Percentiles rank a stretch among this genome's conserved stretches.
Conservation (phyloP, 2,329 filamentous ascomycete genomes). For the Aspergillus cejpii region DNA sequence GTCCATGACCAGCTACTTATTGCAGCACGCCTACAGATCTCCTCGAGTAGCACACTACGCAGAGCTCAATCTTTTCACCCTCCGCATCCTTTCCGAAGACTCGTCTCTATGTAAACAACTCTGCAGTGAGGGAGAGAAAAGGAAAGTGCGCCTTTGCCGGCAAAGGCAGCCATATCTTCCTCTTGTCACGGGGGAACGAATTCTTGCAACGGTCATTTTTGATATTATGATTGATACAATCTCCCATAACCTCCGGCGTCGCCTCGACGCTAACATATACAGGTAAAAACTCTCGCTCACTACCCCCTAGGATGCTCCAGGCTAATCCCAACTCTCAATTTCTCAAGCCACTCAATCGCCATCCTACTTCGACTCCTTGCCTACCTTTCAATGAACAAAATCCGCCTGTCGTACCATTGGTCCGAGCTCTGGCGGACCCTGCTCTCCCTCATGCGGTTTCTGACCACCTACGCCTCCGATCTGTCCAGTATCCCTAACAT, state of each 20-base stretch:
- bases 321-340: not conserved
- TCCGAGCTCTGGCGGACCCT: constrained; percentile 87
- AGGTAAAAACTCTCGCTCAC: constrained; percentile 40
- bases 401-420: constrained; percentile 85
- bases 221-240: constrained; percentile 86
- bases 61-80: constrained; percentile 73
- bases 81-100: constrained; percentile 84
- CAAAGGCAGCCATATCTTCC: constrained; percentile 84
- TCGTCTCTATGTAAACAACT: constrained; percentile 72
- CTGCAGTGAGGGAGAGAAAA: constrained; percentile 69
- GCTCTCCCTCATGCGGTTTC: constrained; percentile 79
- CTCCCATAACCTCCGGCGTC: constrained; percentile 83
- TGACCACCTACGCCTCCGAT: constrained; percentile 77
- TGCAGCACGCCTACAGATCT: constrained; percentile 87
- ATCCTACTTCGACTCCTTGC: constrained; percentile 77
- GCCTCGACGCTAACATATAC: constrained; percentile 79
- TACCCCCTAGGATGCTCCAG: not conserved
- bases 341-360: constrained; percentile 58
- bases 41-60: constrained; percentile 71
- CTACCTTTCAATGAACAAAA: constrained; percentile 73
- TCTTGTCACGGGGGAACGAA: constrained; percentile 62
- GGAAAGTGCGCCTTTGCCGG: constrained; percentile 72
- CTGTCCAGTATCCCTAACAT: constrained; percentile 63
- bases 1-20: constrained; percentile 83
- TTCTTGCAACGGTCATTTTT: constrained; percentile 68